Conservation (phyloP, 129 eudicot genomes). For the Erigeron canadensis region DNA sequence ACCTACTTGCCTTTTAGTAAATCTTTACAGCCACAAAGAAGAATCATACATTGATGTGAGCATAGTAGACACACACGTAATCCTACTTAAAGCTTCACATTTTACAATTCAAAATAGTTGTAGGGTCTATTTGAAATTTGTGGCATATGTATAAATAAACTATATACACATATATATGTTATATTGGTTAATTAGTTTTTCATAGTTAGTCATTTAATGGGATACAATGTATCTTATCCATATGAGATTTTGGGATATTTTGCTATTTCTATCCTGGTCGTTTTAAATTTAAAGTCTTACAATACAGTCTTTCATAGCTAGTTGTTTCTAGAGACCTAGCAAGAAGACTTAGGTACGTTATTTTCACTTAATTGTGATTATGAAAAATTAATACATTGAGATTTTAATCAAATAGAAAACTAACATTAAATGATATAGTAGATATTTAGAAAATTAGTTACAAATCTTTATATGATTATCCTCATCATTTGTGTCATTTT, state of each 20-base stretch:
- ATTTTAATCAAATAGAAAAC: too few species aligned
- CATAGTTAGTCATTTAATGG: not conserved
- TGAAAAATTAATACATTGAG: too few species aligned
- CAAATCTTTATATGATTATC: too few species aligned
- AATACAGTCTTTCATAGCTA: too few species aligned
- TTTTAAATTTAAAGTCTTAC: not conserved
- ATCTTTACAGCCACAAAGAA: conserved; percentile 11
- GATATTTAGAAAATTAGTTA: too few species aligned
- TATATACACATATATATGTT: too few species aligned
- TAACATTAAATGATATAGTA: too few species aligned
- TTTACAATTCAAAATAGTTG: conserved; percentile 15
- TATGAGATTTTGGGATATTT: conserved; percentile 7
- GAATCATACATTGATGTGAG: conserved; percentile 19
- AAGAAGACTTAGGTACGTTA: too few species aligned
- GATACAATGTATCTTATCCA: not conserved
- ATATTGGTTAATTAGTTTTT: not conserved
- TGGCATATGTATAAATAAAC: too few species aligned
- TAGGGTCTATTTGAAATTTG: conserved; percentile 13
- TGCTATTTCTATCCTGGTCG: not conserved
- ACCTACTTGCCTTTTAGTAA: conserved; percentile 9
- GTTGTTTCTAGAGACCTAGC: too few species aligned
- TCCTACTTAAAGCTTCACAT: conserved; percentile 20
- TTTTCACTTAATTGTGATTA: too few species aligned
- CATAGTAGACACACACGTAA: conserved; percentile 24
- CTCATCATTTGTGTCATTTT: too few species aligned